phyloP scores from a whole-genome alignment of 73 alveolate genomes.

The Blepharisma japonicum region DNA sequence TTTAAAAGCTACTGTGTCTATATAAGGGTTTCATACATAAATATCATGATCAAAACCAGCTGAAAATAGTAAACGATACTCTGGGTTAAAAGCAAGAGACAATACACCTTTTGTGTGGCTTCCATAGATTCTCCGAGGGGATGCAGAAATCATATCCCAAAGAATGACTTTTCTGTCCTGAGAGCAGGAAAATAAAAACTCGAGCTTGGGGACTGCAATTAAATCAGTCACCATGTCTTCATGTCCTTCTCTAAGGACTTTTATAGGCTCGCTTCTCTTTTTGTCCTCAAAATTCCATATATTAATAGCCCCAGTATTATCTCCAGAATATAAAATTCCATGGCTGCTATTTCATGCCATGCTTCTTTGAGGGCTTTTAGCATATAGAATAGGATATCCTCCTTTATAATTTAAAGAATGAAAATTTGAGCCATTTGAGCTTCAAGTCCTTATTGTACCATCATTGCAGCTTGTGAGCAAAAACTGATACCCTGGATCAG shows the following conservation, averaged over 20 bases:
- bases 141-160: slow-evolving; percentile 73
- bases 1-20: slow-evolving; percentile 61
- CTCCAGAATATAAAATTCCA: slow-evolving; percentile 69
- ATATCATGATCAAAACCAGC: slow-evolving; percentile 88
- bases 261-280: slow-evolving; percentile 49
- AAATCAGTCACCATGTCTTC: slow-evolving; percentile 72
- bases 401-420: slow-evolving; percentile 58
- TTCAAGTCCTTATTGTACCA: slow-evolving; percentile 72
- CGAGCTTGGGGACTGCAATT: slow-evolving; percentile 72
- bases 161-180: slow-evolving; percentile 68
- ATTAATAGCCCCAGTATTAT: slow-evolving; percentile 70
- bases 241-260: slow-evolving; percentile 57
- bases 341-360: slow-evolving; percentile 77
- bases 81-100: slow-evolving; percentile 67
- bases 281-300: slow-evolving; percentile 71
- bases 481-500: slow-evolving; percentile 52
- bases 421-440: slow-evolving; percentile 62
- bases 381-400: slow-evolving; percentile 37
- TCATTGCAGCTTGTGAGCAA: slow-evolving; percentile 72
- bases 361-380: slow-evolving; percentile 49
- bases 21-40: slow-evolving; percentile 86
- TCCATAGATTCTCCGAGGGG: slow-evolving; percentile 58
- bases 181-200: slow-evolving; percentile 73
- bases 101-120: slow-evolving; percentile 80
- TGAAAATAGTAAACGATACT: slow-evolving; percentile 61